Percentiles rank a stretch among this genome's conserved stretches.
These are phyloP conservation scores for Clarireedia homoeocarpa DNA, from an alignment of 2,329 filamentous ascomycete genomes.

Conservation along the genomic window DNA sequence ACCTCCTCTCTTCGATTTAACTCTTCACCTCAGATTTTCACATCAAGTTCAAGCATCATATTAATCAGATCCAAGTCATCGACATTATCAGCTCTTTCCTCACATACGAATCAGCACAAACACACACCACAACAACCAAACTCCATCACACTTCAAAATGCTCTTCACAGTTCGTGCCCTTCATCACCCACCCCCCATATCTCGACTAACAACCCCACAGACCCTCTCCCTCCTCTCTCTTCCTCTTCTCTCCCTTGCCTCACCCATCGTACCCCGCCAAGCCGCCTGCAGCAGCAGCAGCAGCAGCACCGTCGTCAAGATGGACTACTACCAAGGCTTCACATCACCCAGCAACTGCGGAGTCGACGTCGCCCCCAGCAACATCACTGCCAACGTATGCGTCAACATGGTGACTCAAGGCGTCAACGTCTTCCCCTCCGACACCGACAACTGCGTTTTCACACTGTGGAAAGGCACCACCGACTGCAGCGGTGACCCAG, in stretches of 20 bases:
- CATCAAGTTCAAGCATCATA: not conserved
- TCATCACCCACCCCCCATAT: not conserved
- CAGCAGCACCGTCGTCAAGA: not conserved
- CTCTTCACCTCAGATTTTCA: not conserved
- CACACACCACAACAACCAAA: not conserved
- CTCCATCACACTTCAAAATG: not conserved
- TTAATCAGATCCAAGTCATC: not conserved
- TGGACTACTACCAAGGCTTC: slow-evolving; percentile 7
- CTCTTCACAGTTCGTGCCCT: slow-evolving; percentile 2
- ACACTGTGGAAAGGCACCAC: not conserved
- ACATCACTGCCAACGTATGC: slow-evolving; percentile 2
- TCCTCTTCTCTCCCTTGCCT: not conserved
- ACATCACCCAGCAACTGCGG: not conserved
- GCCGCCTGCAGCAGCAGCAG: not conserved
- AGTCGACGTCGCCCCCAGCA: not conserved
- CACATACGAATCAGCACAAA: not conserved
- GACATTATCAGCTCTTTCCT: not conserved
- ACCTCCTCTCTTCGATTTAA: not conserved
- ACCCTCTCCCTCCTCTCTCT: not conserved
- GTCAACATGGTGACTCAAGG: not conserved
- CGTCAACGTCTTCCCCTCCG: not conserved
- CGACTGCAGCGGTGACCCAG: not conserved
- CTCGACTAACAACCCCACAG: not conserved
- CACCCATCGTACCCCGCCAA: not conserved
- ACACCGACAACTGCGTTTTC: not conserved